These are phyloP conservation scores for Candida orba DNA, from an alignment of 805 yeast genomes.

Conservation along the genomic window DNA sequence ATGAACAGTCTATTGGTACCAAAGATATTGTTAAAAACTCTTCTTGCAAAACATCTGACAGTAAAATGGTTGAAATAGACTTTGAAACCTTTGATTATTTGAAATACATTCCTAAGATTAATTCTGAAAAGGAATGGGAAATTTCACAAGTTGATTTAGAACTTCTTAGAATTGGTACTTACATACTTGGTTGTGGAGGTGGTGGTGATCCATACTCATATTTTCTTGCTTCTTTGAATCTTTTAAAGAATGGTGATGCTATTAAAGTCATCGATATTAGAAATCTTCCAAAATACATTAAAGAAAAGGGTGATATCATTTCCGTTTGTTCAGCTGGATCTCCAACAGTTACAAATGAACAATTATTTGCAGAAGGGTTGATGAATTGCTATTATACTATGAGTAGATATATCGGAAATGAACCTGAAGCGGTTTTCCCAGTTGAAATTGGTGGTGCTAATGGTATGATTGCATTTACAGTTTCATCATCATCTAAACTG, in stretches of 20 bases:
- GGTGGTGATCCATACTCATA: conserved; percentile 42
- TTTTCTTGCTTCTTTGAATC: conserved; percentile 29
- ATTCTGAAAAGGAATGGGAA: conserved; percentile 20
- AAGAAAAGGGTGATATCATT: conserved; percentile 23
- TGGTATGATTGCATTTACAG: conserved; percentile 27
- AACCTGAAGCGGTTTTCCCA: conserved; percentile 31
- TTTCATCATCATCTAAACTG: conserved; percentile 10
- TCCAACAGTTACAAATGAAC: conserved; percentile 20
- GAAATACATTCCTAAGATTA: conserved; percentile 13
- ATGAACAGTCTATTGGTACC: conserved; percentile 10
- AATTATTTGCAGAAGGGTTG: conserved; percentile 30
- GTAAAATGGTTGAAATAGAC: neutral
- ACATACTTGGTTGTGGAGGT: conserved; percentile 45
- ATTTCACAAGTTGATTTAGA: conserved; percentile 29
- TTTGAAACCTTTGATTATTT: conserved; percentile 21
- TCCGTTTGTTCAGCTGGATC: conserved; percentile 26
- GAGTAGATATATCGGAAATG: conserved; percentile 23
- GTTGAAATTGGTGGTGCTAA: conserved; percentile 40
- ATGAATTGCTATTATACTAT: conserved; percentile 21
- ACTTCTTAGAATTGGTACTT: conserved; percentile 36
- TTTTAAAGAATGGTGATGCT: conserved; percentile 28
- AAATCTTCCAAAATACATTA: conserved; percentile 7
- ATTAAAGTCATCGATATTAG: conserved; percentile 28
- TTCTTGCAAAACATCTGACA: neutral
- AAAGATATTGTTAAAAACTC: conserved; percentile 6